phyloP scores from a whole-genome alignment of 2,329 filamentous ascomycete species.

The Trichothecium sympodiale region DNA sequence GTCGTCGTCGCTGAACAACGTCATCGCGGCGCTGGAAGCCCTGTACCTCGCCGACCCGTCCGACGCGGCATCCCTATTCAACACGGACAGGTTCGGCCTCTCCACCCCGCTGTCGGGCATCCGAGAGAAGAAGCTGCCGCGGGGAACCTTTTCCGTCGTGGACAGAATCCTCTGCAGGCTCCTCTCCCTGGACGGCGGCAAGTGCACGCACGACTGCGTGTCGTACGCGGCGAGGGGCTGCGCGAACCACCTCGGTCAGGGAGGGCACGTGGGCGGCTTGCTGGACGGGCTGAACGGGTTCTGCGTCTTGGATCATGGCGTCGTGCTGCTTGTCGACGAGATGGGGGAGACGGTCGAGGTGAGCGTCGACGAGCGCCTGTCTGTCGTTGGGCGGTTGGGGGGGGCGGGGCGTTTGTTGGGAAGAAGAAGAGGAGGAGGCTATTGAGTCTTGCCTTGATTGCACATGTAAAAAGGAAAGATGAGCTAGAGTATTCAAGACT shows the following conservation, averaged over 20 bases:
- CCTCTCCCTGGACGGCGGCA: conserved; percentile 17
- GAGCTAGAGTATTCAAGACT: too few species aligned
- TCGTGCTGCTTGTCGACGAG: too few species aligned
- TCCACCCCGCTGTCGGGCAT: conserved; percentile 13
- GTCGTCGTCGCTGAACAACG: conserved; percentile 21
- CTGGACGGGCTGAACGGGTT: not conserved
- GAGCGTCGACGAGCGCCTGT: too few species aligned
- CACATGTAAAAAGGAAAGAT: too few species aligned
- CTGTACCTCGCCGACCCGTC: conserved; percentile 19
- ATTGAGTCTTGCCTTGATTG: too few species aligned
- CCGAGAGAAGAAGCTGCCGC: too few species aligned
- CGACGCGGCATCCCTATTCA: conserved; percentile 24
- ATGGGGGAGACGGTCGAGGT: too few species aligned
- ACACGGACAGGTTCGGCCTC: conserved; percentile 22
- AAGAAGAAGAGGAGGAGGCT: too few species aligned
- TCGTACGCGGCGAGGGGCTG: conserved; percentile 25
- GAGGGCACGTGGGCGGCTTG: conserved; percentile 5
- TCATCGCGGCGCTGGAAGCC: conserved; percentile 18
- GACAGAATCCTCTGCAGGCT: conserved; percentile 16
- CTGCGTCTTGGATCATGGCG: conserved; percentile 1
- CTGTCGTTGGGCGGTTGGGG: too few species aligned
- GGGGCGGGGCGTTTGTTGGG: too few species aligned
- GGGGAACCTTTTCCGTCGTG: too few species aligned
- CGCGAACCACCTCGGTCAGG: conserved; percentile 22
- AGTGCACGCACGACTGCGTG: conserved; percentile 25